Conservation (phyloP, 495 filamentous ascomycete genomes). For the Podospora australis region DNA sequence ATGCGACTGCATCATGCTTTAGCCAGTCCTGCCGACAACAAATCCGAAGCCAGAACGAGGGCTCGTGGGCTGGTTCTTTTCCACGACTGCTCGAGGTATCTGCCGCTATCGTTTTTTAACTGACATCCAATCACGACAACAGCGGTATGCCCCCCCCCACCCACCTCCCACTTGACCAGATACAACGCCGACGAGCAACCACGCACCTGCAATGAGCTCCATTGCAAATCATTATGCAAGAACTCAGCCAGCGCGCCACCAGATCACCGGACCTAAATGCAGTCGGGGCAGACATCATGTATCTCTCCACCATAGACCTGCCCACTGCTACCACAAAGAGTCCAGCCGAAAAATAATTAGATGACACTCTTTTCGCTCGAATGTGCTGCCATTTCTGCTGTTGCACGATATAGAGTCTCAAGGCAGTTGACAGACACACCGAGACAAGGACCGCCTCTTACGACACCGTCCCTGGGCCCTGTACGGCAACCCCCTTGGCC, state of each 20-base stretch:
- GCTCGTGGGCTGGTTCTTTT: conserved; percentile 21
- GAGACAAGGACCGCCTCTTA: conserved; percentile 8
- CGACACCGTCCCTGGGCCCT: conserved; percentile 5
- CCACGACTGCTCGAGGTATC: conserved; percentile 15
- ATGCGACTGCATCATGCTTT: conserved; percentile 5
- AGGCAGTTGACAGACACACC: not conserved
- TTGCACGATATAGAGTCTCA: not conserved
- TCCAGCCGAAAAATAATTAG: too few relatives aligned
- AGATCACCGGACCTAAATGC: too few relatives aligned
- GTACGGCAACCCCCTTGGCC: not conserved
- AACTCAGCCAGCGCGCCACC: too few relatives aligned
- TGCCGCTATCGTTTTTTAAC: conserved; percentile 5
- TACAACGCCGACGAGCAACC: not conserved
- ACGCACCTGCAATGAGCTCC: too few relatives aligned
- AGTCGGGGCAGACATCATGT: too few relatives aligned
- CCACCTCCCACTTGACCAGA: not conserved
- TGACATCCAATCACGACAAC: conserved; percentile 8
- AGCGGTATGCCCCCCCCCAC: not conserved
- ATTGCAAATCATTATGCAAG: too few relatives aligned
- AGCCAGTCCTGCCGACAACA: conserved; percentile 15
- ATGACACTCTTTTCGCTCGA: not conserved
- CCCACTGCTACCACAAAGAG: too few relatives aligned
- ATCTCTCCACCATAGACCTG: too few relatives aligned
- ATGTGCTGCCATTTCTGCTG: not conserved
- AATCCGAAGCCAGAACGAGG: conserved; percentile 16